Evolutionary conservation across 139 green algal species (phyloP).

Genomic region (Micractinium sp.): DNA sequence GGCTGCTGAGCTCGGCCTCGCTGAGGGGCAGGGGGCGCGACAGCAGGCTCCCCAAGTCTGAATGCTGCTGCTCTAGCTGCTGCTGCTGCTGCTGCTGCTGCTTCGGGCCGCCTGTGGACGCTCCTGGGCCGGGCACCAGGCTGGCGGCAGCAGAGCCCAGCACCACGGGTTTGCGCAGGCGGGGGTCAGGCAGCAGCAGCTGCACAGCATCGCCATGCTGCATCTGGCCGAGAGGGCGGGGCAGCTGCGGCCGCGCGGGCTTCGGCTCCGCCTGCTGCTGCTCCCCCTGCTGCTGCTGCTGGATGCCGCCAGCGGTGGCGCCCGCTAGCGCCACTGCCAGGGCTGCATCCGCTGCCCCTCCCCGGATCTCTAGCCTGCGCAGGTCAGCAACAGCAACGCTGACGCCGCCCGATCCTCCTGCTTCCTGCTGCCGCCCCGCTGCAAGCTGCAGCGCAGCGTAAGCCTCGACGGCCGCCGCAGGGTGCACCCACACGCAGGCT

Average conservation of each 20-base stretch:
- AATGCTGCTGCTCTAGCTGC: neutral
- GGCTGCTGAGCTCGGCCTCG: neutral
- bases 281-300: constrained; percentile 5
- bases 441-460: neutral
- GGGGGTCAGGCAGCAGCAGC: constrained; percentile 24
- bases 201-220: constrained; percentile 5
- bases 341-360: neutral
- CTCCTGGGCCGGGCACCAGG: constrained; percentile 3
- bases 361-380: constrained; percentile 37
- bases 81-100: too few relatives aligned
- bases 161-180: constrained; percentile 30
- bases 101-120: too few relatives aligned
- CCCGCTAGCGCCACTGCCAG: neutral
- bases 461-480: constrained; percentile 13
- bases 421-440: neutral
- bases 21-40: neutral
- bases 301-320: neutral
- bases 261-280: neutral
- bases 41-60: neutral
- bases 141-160: constrained; percentile 1
- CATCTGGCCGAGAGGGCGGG: neutral
- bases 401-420: neutral
- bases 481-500: constrained; percentile 40
- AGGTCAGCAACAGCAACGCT: constrained; percentile 1
- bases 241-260: neutral